Conservation (phyloP, 176 grass and related monocot species). For the Oryza rufipogon region DNA sequence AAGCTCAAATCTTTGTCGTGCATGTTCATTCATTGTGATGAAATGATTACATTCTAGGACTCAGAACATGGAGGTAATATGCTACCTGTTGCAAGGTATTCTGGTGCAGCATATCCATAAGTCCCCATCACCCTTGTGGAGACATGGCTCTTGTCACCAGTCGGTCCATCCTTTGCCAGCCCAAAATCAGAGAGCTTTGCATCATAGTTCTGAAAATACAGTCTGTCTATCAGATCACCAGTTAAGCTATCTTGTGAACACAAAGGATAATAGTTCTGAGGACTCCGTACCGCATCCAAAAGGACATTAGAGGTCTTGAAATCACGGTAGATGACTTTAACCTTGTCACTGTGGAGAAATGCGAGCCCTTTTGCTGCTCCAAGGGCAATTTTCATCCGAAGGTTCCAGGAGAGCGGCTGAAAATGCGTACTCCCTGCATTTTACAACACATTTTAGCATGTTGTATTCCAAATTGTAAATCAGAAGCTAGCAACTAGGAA, state of each 20-base stretch:
- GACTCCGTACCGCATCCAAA: slow-evolving; percentile 57
- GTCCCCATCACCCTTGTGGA: slow-evolving; percentile 92
- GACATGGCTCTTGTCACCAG: slow-evolving; percentile 74
- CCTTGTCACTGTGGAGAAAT: slow-evolving; percentile 80
- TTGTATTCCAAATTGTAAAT: slow-evolving; percentile 8
- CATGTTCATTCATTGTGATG: not conserved
- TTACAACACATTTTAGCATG: slow-evolving; percentile 22
- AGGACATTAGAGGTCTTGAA: slow-evolving; percentile 94
- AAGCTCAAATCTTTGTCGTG: not conserved
- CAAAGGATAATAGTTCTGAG: not conserved
- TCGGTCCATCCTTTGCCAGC: slow-evolving; percentile 76
- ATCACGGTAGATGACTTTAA: slow-evolving; percentile 84
- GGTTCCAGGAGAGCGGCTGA: slow-evolving; percentile 74
- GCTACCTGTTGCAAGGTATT: slow-evolving; percentile 82
- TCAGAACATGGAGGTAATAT: not conserved
- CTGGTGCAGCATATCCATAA: slow-evolving; percentile 83
- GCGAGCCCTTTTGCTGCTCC: slow-evolving; percentile 82
- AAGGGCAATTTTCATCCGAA: slow-evolving; percentile 80
- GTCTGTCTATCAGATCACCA: not conserved
- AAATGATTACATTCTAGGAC: not conserved
- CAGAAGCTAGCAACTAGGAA: not conserved
- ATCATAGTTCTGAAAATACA: slow-evolving; percentile 63
- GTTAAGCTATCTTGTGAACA: not conserved
- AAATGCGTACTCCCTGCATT: slow-evolving; percentile 57
- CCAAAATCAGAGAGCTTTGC: slow-evolving; percentile 94